Base-by-base conservation (phyloP, 148 eudicot genomes). In the Pouteria glomerata region DNA sequence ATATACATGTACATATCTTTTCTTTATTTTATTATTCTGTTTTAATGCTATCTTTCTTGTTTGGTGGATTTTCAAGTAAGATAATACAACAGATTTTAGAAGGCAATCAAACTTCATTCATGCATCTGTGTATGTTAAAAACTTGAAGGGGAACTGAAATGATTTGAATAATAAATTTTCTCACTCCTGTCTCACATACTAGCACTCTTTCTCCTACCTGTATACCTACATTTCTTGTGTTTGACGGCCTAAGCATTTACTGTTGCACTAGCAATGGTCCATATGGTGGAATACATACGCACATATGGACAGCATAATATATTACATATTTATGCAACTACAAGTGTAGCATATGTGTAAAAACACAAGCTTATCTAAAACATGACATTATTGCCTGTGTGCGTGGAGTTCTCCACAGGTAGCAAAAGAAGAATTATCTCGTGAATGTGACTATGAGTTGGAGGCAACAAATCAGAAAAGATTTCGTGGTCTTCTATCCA, bases 341-440 rank as follows among this genome's bases (percentile, higher is more conserved):
- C 35, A 11, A 27, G 26, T 27, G 26, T 23, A 6, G 18, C 12
- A 18, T 50, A 19, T 58, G 15, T 30, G 11, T 31, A 3, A 16
- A 58, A 4, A 31, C 30, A 37, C 37, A 62, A 21, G 29, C 47
- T 62, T 62, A 11, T 29, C 66, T 10, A 62, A 62, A 27, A 8
- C 8, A 37, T 62, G 29, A 21, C 42, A 1, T 63, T 60, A 30
- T 55, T 70, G 71, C 71, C 35, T 48, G 21, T 3, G 13, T 35
- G 19, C 39, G 67, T 64, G 52, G 69, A 31, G 57, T 41, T 66
- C 30, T 37, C 47, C 61, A 37, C 81, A 93, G 98, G 98, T 95
- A 51, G 98, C 98, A n/a, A 95, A 92, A 78, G 96, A 95, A 80
- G 98, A 95, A 81, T 76, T 95, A 79, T 83, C 98, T 55, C 93